Evolutionary conservation across 805 yeast genomes (phyloP), one percentile per base, ranked within the genome.

Genomic region (Hanseniaspora singularis): DNA sequence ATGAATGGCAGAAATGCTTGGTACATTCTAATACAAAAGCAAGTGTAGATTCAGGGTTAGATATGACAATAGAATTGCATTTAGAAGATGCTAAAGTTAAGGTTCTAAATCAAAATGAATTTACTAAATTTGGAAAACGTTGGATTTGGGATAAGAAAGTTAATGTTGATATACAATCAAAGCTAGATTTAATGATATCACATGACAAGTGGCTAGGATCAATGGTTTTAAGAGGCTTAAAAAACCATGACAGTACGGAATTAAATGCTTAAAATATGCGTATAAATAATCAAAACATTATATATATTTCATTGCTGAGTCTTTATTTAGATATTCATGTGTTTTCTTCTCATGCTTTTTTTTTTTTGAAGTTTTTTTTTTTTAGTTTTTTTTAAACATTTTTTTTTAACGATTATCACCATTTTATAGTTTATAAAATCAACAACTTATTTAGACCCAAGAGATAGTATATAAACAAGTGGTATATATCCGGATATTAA

Each of bases 161-260:
- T 22, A 38, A 31, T 30, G 38, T 44, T 11, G 16, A 14, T 6
- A 33, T 44, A 19, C 33, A 38, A 5, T 44, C 48, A 2, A 22
- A 15, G 3, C 12, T 44, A 6, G 48, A 44, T 18, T 22, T 44
- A 31, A 44, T 44, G 12, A 44, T 44, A 7, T 44, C 48, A 6
- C 26, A 44, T 9, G 48, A 44, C 19, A 28, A 30, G 20, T 44
- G 48, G 48, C 19, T 44, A 14, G 48, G 48, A 12, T 44, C 48
- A 11, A 44, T 44, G 48, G 48, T 37, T 22, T 16, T 44, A 10
- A 27, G 38, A 37, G 34, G 33, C 4, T 18, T 44, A 8, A 44
- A 31, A 20, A 44, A 41, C 24, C 33, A 33, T 11, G 48, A 44
- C 26, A 30, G 33, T 16, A 33, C 48, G 9, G 33, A 33, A 12